These are phyloP conservation scores for Erythrophleum fordii DNA, from an alignment of 306 rosid species.

Conservation along the genomic window DNA sequence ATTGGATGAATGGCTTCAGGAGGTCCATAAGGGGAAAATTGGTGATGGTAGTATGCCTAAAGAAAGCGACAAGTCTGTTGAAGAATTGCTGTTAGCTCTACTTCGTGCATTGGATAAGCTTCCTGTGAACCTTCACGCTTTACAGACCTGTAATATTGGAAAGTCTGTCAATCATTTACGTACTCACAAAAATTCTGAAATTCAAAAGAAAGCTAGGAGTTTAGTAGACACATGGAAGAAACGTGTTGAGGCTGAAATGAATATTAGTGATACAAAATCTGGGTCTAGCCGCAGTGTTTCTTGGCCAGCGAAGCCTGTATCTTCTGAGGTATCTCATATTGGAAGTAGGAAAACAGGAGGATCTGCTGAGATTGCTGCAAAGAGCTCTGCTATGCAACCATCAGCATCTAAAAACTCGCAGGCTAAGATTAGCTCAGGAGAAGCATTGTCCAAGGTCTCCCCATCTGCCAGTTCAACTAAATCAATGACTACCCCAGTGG, in stretches of 20 bases:
- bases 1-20: constrained; percentile 92
- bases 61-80: constrained; percentile 75
- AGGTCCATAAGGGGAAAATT: constrained; percentile 79
- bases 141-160: constrained; percentile 85
- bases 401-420: constrained; percentile 58
- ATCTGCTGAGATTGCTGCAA: constrained; percentile 62
- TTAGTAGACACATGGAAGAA: constrained; percentile 93
- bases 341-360: constrained; percentile 64
- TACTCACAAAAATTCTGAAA: constrained; percentile 75
- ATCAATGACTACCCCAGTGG: constrained; percentile 45
- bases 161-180: constrained; percentile 91
- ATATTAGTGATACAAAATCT: constrained; percentile 67
- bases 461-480: constrained; percentile 69
- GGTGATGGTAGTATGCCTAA: constrained; percentile 62
- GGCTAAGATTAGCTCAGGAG: constrained; percentile 64
- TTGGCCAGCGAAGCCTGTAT: constrained; percentile 62
- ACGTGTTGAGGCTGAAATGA: constrained; percentile 94
- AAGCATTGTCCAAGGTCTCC: constrained; percentile 55
- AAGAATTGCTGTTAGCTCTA: constrained; percentile 81
- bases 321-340: constrained; percentile 64
- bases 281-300: constrained; percentile 62
- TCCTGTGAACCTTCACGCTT: constrained; percentile 83
- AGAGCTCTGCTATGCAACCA: constrained; percentile 56
- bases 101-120: constrained; percentile 93
- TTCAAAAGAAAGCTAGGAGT: constrained; percentile 86